A percentile compares a stretch with the other conserved stretches of the same genome.
These are phyloP conservation scores for Musa balbisiana DNA, from an alignment of 202 grass and related monocot genomes.

Conservation along the genomic window DNA sequence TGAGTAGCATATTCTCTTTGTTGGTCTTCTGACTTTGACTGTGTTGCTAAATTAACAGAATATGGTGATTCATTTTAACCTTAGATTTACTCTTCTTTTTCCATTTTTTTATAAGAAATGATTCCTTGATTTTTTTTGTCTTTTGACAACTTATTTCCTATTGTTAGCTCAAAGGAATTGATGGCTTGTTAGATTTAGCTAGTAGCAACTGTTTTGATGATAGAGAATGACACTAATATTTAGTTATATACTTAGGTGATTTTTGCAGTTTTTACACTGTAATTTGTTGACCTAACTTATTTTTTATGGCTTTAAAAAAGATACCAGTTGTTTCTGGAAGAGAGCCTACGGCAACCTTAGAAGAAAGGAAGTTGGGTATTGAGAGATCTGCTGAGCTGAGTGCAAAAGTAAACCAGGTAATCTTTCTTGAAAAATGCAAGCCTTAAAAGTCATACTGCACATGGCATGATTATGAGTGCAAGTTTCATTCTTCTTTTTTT, in stretches of 20 bases:
- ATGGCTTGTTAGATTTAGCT: too few relatives aligned
- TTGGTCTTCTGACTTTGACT: too few relatives aligned
- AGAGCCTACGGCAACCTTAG: constrained; percentile 64
- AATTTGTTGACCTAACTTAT: constrained; percentile 14
- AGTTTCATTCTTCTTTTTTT: not conserved
- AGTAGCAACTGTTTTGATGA: too few relatives aligned
- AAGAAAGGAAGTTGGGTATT: constrained; percentile 78
- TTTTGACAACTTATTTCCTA: too few relatives aligned
- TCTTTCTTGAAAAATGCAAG: not conserved
- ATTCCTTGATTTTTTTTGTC: too few relatives aligned
- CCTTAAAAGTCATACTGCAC: not conserved
- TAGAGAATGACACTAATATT: too few relatives aligned
- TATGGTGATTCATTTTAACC: too few relatives aligned
- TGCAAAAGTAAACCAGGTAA: constrained; percentile 90
- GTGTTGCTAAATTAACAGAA: too few relatives aligned
- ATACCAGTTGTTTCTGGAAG: constrained; percentile 80
- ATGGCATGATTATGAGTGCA: not conserved
- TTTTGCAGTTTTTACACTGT: not conserved
- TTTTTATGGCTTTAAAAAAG: constrained; percentile 37
- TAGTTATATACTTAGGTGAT: not conserved
- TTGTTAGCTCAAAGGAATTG: too few relatives aligned
- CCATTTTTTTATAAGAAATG: too few relatives aligned
- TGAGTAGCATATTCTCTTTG: too few relatives aligned
- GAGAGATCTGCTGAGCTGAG: constrained; percentile 86
- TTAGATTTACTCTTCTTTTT: too few relatives aligned